Evolutionary conservation across 2,329 filamentous ascomycete species (phyloP).

Genomic region (Neofusicoccum ribis): DNA sequence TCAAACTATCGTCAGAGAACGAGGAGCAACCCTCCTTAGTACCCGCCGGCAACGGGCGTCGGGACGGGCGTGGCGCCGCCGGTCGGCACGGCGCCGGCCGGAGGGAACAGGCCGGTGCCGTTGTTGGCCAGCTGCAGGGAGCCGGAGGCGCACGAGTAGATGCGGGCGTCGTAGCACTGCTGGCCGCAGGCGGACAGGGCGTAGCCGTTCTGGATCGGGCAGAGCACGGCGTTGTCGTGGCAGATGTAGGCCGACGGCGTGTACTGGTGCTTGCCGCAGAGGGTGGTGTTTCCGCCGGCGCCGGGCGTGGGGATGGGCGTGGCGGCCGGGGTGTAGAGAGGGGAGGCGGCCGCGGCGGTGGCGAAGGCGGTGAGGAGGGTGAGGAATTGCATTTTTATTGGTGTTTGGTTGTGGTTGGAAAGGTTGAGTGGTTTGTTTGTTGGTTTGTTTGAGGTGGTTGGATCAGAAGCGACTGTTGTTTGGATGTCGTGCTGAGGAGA

Average conservation of each 20-base stretch:
- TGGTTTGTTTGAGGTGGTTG: neutral
- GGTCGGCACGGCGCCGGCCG: neutral
- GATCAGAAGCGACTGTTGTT: slow-evolving; percentile 9
- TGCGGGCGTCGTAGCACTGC: slow-evolving; percentile 16
- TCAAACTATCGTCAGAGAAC: too few species aligned
- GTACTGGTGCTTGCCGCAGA: slow-evolving; percentile 13
- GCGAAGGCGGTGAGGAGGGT: slow-evolving; percentile 7
- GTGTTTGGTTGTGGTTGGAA: neutral
- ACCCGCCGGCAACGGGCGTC: too few species aligned
- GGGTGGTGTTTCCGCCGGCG: neutral
- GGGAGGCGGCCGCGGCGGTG: neutral
- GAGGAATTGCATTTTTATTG: slow-evolving; percentile 16
- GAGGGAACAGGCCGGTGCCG: neutral
- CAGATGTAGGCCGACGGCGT: neutral
- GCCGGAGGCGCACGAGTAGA: neutral
- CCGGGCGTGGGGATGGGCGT: neutral
- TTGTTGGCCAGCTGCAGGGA: neutral
- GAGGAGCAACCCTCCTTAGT: too few species aligned
- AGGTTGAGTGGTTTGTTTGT: neutral
- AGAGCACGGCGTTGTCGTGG: slow-evolving; percentile 1
- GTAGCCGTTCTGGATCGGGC: slow-evolving; percentile 13
- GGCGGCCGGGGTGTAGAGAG: neutral
- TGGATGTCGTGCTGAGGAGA: neutral
- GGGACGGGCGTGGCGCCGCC: neutral
- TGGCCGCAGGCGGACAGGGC: neutral